phyloP scores from a whole-genome alignment of 2,329 filamentous ascomycete genomes.

The Ceratocystiopsis brevicomis region DNA sequence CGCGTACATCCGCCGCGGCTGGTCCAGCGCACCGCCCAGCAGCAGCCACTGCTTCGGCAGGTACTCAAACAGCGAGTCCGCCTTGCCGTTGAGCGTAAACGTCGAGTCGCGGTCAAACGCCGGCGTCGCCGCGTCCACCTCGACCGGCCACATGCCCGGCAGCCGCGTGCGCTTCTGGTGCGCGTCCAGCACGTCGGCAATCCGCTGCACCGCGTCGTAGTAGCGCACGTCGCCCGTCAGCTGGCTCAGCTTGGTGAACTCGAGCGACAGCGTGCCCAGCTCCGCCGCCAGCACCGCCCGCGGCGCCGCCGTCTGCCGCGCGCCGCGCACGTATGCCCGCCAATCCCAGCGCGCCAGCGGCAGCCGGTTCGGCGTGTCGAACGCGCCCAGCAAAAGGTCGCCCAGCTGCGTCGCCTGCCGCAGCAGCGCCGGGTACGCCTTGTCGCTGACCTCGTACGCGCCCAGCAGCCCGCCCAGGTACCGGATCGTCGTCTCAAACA shows the following conservation, averaged over 20 bases:
- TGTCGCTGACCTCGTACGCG: slow-evolving; percentile 48
- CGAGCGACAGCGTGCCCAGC: slow-evolving; percentile 38
- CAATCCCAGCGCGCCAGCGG: slow-evolving; percentile 40
- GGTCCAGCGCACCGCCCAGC: slow-evolving; percentile 40
- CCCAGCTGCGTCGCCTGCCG: slow-evolving; percentile 44
- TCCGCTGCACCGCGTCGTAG: slow-evolving; percentile 41
- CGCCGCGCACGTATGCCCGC: slow-evolving; percentile 25
- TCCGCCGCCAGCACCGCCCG: slow-evolving; percentile 24
- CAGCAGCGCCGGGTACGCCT: slow-evolving; percentile 32
- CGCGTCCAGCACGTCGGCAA: slow-evolving; percentile 34
- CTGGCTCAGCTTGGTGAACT: slow-evolving; percentile 46
- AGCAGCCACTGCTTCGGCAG: slow-evolving; percentile 46
- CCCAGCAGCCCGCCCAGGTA: slow-evolving; percentile 51
- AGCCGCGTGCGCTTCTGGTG: slow-evolving; percentile 34
- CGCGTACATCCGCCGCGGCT: slow-evolving; percentile 15
- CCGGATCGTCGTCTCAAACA: slow-evolving; percentile 54
- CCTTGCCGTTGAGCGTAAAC: slow-evolving; percentile 36
- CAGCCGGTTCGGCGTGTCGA: slow-evolving; percentile 51
- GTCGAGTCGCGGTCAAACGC: slow-evolving; percentile 35
- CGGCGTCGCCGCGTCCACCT: slow-evolving; percentile 32
- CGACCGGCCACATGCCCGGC: slow-evolving; percentile 44
- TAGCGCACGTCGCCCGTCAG: slow-evolving; percentile 39
- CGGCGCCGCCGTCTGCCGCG: slow-evolving; percentile 24
- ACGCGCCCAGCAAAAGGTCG: slow-evolving; percentile 44
- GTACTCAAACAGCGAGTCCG: slow-evolving; percentile 44